Base-by-base conservation (phyloP, 2,329 filamentous ascomycete genomes). In the Annulohypoxylon truncatum region DNA sequence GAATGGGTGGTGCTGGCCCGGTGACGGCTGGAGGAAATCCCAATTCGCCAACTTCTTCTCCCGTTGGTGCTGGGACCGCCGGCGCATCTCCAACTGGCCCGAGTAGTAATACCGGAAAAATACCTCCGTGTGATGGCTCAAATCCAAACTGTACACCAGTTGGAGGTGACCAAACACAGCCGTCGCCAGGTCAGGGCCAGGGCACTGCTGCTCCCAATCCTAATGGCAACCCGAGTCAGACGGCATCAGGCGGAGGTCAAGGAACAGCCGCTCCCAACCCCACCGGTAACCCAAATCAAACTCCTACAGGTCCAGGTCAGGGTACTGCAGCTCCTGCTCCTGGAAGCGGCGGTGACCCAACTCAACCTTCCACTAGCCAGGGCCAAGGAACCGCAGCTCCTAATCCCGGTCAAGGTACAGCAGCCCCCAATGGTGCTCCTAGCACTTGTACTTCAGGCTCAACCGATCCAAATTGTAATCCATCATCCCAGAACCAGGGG, bases 121-220 rank as follows among this genome's bases (percentile, higher is more conserved):
- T 54, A 46, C 31, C 31, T 9, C 22, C 67, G 15, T 73, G 69
- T 42, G 44, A 57, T 29, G 70, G 60, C 3, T 9, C 62, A 3
- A 62, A 69, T 50, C 38, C 57, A 18, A 46, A 56, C 40, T 69
- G 70, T 35, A 61, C 38, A 10, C 56, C 66, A 3, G 53, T 51
- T 6, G 58, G 57, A 20, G 40, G 40, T 33, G 62, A 40, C 13
- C 65, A 68, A 24, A 58, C 38, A 7, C 38, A 55, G 10, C 51
- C 64, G 2, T 44, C 38, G 12, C 35, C 52, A 26, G 53, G 56
- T 4, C 54, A 62, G 46, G 56, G 64, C 4, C 61, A 61, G 38
- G 64, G 59, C 28, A 57, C 57, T 13, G 20, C 47, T 13, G 48
- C n/a, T 10, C 48, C 50, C 18, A 59, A 31, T 40, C 57, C 52